Evolutionary conservation across 305 asterid genomes (phyloP), one percentile per base, ranked within the genome.

Genomic region (Striga hermonthica): DNA sequence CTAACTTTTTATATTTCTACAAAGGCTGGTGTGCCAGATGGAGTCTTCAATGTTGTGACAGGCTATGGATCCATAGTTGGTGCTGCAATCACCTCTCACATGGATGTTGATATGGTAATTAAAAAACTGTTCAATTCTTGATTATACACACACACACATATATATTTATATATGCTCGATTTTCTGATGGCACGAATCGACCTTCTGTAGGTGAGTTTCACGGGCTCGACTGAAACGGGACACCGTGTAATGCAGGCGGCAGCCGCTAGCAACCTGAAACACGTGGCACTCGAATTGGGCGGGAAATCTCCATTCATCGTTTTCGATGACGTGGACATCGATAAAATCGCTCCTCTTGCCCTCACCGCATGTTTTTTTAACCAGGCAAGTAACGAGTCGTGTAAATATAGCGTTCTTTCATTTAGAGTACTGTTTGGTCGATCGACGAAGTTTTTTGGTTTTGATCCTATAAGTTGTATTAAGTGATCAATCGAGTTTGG

Each of bases 11-110:
- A 15, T 53, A 8, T 53, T 53, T 55, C 60, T 22, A 50, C 34
- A 12, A 36, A 88, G 96, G 96, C 94, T 5, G 96, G 96, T 38
- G 77, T 88, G 37, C 96, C 96, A 0, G 85, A 83, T 55, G 96
- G 96, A 12, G 96, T 88, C 52, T 52, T 88, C 57, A 88, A 88
- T 38, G 79, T 88, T 4, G 77, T 88, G 41, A 75, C 86, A 0
- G 96, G 96, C 31, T 81, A 48, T 58, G 94, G 96, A 67, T 47
- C 84, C 6, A 80, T 73, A 0, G 89, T 78, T 28, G 96, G 96
- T 55, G 86, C 94, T 13, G 94, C 96, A 55, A 77, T 88, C 16
- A 76, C 82, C 66, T 81, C 89, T 40, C 96, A 88, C 59, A 86
- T 84, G 91, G 96, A 86, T 69, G 81, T 88, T 35, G 96, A 88